Evolutionary conservation across 306 rosid genomes (phyloP).

Genomic region (Medicago lupulina): DNA sequence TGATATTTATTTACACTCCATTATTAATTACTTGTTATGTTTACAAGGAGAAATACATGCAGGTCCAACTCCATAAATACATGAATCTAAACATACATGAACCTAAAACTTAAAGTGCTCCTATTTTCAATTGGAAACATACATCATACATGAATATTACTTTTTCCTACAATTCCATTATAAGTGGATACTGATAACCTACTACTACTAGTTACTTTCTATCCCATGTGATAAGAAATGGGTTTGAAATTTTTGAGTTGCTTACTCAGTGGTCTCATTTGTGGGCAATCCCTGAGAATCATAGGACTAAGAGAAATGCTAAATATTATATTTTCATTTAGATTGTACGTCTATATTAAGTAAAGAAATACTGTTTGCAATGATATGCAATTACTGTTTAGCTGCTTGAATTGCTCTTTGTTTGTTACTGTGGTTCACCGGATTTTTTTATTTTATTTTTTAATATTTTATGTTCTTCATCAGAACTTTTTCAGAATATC

Average conservation of each 20-base stretch:
- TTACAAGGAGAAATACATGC: background rate
- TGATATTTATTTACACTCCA: background rate
- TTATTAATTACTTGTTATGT: background rate
- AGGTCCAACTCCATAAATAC: background rate
- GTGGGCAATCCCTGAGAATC: background rate
- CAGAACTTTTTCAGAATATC: slow-evolving; percentile 96
- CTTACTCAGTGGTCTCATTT: slow-evolving; percentile 4
- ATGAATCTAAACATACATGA: background rate
- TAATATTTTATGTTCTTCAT: slow-evolving; percentile 43
- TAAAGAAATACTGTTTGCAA: slow-evolving; percentile 20
- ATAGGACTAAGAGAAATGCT: background rate
- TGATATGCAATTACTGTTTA: slow-evolving; percentile 17
- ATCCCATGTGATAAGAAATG: slow-evolving; percentile 11
- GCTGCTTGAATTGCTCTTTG: slow-evolving; percentile 27
- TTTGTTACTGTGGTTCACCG: slow-evolving; percentile 22
- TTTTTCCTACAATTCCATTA: background rate
- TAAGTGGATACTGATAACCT: slow-evolving; percentile 13
- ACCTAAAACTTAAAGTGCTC: background rate
- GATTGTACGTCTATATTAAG: slow-evolving; percentile 20
- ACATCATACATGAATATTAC: background rate
- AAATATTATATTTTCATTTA: slow-evolving; percentile 9
- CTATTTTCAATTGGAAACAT: background rate
- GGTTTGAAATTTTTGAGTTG: slow-evolving; percentile 5
- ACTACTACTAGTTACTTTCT: background rate
- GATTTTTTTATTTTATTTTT: slow-evolving; percentile 15